These are phyloP conservation scores for Penicillium bovifimosum DNA, from an alignment of 495 filamentous ascomycete genomes.

Conservation along the genomic window DNA sequence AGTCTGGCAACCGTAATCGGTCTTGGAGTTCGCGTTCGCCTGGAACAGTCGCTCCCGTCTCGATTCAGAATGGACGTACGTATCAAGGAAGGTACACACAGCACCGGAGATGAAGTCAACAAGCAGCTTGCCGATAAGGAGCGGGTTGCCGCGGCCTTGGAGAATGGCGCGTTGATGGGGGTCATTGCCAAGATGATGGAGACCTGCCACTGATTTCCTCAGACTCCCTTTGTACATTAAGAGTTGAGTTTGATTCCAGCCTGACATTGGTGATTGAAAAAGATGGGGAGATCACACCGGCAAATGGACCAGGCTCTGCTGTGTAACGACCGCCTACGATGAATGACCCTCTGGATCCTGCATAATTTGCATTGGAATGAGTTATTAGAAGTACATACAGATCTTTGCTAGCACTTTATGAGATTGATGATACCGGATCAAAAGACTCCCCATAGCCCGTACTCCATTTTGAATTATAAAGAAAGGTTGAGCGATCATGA, in stretches of 20 bases:
- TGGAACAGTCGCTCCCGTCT: conserved; percentile 88
- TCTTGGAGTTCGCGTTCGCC: conserved; percentile 80
- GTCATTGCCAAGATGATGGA: conserved; percentile 91
- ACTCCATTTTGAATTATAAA: conserved; percentile 1
- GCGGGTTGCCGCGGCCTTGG: conserved; percentile 86
- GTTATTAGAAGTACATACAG: conserved; percentile 17
- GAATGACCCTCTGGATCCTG: not conserved
- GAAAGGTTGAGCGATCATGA: conserved; percentile 36
- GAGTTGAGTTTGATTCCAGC: not conserved
- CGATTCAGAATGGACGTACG: conserved; percentile 87
- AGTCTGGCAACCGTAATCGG: conserved; percentile 95
- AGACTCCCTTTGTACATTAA: not conserved
- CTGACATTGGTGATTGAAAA: not conserved
- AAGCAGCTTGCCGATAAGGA: conserved; percentile 97
- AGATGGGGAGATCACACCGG: not conserved
- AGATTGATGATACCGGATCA: conserved; percentile 10
- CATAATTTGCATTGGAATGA: conserved; percentile 8
- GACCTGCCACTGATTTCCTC: conserved; percentile 54
- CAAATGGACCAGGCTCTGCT: not conserved
- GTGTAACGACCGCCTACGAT: conserved; percentile 2
- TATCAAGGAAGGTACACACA: conserved; percentile 94
- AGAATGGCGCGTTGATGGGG: conserved; percentile 84
- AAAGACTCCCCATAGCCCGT: conserved; percentile 3
- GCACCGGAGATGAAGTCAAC: conserved; percentile 88
- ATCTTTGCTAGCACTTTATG: not conserved